phyloP scores from a whole-genome alignment of 2,329 filamentous ascomycete species.

The Aspergillus floridensis region DNA sequence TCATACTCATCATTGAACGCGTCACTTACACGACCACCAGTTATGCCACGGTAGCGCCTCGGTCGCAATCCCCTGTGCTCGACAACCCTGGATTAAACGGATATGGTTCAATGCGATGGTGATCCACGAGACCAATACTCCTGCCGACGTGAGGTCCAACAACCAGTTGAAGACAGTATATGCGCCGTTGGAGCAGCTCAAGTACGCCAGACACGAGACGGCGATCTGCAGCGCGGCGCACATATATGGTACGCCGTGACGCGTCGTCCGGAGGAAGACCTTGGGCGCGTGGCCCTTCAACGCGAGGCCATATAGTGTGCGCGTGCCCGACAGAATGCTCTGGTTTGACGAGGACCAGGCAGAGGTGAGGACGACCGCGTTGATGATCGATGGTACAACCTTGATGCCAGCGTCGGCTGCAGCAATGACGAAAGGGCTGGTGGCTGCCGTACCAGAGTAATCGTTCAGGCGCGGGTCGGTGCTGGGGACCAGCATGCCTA shows the following conservation, averaged over 20 bases:
- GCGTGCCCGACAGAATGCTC: constrained; percentile 56
- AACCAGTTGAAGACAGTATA: constrained; percentile 67
- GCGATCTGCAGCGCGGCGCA: constrained; percentile 41
- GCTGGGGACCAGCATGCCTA: constrained; percentile 60
- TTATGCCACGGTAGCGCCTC: constrained; percentile 61
- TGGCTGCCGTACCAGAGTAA: constrained; percentile 29
- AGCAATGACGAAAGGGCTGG: constrained; percentile 67
- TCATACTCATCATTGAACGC: not conserved
- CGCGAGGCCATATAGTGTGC: constrained; percentile 50
- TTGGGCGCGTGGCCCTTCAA: constrained; percentile 53
- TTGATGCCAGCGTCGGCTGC: constrained; percentile 65
- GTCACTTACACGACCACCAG: constrained; percentile 56
- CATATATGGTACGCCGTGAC: constrained; percentile 45
- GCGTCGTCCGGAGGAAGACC: constrained; percentile 42
- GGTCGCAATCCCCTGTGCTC: constrained; percentile 53
- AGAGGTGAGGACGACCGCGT: constrained; percentile 71
- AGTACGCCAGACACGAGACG: constrained; percentile 46
- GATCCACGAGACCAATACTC: constrained; percentile 63
- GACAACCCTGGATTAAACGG: constrained; percentile 54
- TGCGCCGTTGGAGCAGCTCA: constrained; percentile 48
- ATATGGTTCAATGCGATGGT: constrained; percentile 61
- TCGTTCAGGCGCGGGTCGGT: constrained; percentile 40
- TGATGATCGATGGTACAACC: constrained; percentile 69
- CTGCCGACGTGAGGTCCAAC: constrained; percentile 59
- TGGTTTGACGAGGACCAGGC: constrained; percentile 70